Conservation (phyloP, 1,284 basidiomycete species). For the Ustilago tritici region DNA sequence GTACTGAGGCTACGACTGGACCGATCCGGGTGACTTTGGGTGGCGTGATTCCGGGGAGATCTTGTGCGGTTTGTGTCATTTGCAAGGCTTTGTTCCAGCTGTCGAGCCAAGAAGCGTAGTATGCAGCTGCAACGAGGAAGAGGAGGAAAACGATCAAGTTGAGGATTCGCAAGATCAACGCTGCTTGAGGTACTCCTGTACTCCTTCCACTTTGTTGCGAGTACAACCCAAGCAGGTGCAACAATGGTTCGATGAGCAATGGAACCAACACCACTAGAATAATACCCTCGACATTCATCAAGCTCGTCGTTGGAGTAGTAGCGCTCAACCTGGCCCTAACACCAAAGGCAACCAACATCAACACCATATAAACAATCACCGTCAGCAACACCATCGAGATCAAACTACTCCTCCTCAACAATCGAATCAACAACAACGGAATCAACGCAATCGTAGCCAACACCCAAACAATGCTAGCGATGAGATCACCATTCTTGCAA, state of each 20-base stretch:
- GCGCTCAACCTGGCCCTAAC: conserved; percentile 42
- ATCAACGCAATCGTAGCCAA: conserved; percentile 49
- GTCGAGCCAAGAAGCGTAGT: conserved; percentile 43
- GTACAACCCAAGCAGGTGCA: conserved; percentile 49
- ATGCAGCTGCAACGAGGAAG: conserved; percentile 45
- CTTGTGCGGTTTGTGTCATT: conserved; percentile 40
- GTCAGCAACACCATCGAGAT: conserved; percentile 54
- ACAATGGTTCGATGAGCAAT: conserved; percentile 48
- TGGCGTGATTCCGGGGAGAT: conserved; percentile 34
- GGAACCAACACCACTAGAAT: conserved; percentile 45
- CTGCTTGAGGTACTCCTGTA: conserved; percentile 47
- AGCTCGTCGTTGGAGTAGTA: conserved; percentile 32
- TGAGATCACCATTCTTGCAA: conserved; percentile 58
- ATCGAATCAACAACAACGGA: conserved; percentile 51
- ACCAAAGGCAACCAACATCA: conserved; percentile 49
- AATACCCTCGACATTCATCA: conserved; percentile 53
- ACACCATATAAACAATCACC: conserved; percentile 41
- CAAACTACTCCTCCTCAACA: conserved; percentile 48
- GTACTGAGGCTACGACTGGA: conserved; percentile 38
- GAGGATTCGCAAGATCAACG: conserved; percentile 40
- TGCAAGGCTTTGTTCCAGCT: conserved; percentile 46
- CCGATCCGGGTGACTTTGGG: conserved; percentile 43
- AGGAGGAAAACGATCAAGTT: conserved; percentile 56
- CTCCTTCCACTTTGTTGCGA: conserved; percentile 32
- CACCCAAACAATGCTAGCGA: conserved; percentile 52